Base-by-base conservation (phyloP, 192 early-diverging fungal genomes). In the Pilaira anomala region DNA sequence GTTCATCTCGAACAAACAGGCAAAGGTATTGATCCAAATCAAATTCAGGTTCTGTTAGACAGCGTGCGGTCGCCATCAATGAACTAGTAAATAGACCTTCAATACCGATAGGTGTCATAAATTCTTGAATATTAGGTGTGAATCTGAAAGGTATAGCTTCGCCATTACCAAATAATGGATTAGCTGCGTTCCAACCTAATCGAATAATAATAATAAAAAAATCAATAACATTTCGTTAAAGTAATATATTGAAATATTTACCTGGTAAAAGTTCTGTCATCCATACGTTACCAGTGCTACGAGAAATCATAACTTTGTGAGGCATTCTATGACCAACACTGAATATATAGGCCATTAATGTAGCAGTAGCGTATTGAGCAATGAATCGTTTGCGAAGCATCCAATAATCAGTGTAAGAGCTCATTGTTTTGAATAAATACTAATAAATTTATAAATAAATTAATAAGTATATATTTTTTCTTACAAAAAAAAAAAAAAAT, bases 131-230 rank as follows among this genome's bases (percentile, higher is more conserved):
- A 75, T 93, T 96, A 7, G 96, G 98, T 7, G 98, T 99, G 73
- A 98, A 85, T 8, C 98, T 85, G 90, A 99, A 99, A 2, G 96
- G 98, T 18, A 99, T 92, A 1, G 89, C 74, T 72, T 99, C 97
- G 19, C 78, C 82, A 68, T 82, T 88, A 57, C 85, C 85, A 54
- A 84, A 83, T 6, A 79, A 64, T 1, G 83, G 81, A 4, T 67
- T 73, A 22, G 62, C 51, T 8, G 70, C 66, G 7, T 76, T 71
- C 68, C 74, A 83, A 2, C 78, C 73, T 77, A 56, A 14, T 5
- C 3, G n/a, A n/a, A 9, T n/a, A n/a, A n/a, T n/a, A n/a, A n/a
- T n/a, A n/a, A n/a, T n/a, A n/a, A n/a, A n/a, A n/a, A n/a, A n/a
- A n/a, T n/a, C n/a, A n/a, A n/a, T n/a, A n/a, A n/a, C n/a, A n/a